Percentiles rank a stretch among this genome's conserved stretches.
Conservation (phyloP, 305 asterid species). For the Fraxinus albicans region DNA sequence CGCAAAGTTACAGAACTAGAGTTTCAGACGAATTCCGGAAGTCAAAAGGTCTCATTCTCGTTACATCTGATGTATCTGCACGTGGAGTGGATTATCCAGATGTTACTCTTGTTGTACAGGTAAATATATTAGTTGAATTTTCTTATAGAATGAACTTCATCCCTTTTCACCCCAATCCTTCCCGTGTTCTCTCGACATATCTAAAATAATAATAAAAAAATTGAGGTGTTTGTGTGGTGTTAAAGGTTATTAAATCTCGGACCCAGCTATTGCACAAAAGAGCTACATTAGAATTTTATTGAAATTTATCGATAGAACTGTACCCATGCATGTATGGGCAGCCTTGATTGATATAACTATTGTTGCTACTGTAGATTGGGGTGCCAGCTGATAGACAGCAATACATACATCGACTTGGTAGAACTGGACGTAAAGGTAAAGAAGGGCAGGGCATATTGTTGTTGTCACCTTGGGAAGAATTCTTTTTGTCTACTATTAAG, state of each 20-base stretch:
- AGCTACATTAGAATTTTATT: background rate
- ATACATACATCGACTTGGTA: slow-evolving; percentile 89
- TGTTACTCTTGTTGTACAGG: slow-evolving; percentile 91
- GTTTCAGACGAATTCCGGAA: slow-evolving; percentile 93
- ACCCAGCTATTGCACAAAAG: background rate
- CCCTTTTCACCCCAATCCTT: background rate
- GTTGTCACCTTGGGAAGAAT: slow-evolving; percentile 98
- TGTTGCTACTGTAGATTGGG: slow-evolving; percentile 58
- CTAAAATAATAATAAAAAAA: background rate
- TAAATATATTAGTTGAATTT: slow-evolving; percentile 21
- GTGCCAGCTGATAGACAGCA: slow-evolving; percentile 92
- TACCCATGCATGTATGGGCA: background rate
- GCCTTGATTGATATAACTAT: slow-evolving; percentile 3
- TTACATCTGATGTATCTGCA: slow-evolving; percentile 95
- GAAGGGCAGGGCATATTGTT: slow-evolving; percentile 86
- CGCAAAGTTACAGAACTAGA: slow-evolving; percentile 88
- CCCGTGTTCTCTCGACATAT: background rate
- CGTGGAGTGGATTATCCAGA: slow-evolving; percentile 99
- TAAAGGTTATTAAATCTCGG: background rate
- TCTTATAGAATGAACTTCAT: background rate
- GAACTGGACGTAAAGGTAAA: slow-evolving; percentile 97
- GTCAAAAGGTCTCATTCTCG: slow-evolving; percentile 92
- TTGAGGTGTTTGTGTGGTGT: background rate
- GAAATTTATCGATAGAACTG: background rate
- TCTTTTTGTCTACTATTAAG: slow-evolving; percentile 69